Evolutionary conservation across 192 early-diverging fungal species (phyloP).

Genomic region (Linnemannia schmuckeri): DNA sequence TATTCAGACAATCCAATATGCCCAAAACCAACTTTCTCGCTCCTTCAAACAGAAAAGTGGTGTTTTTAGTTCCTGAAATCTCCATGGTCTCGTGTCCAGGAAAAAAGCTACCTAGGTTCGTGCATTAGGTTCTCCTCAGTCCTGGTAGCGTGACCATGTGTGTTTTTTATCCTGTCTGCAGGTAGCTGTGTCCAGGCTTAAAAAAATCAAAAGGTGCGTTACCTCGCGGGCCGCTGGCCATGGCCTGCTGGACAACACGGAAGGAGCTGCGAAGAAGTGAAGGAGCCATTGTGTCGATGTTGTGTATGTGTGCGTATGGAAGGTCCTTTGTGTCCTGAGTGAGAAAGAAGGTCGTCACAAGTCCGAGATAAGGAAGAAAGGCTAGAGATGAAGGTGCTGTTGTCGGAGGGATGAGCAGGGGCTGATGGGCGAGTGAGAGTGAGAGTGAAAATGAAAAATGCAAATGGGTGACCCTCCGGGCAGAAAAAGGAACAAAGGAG

Average conservation of each 20-base stretch:
- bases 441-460: background rate
- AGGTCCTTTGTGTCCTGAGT: background rate
- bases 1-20: background rate
- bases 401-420: background rate
- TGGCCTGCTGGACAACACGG: conserved; percentile 32
- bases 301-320: conserved; percentile 8
- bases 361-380: background rate
- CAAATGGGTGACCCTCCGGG: too few relatives aligned
- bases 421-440: background rate
- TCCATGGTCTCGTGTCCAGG: background rate
- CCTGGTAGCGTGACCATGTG: conserved; percentile 7
- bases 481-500: too few relatives aligned
- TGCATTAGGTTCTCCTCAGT: background rate
- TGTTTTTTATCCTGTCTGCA: background rate
- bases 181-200: background rate
- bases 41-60: background rate
- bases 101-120: background rate
- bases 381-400: background rate
- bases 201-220: background rate
- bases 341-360: background rate
- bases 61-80: background rate
- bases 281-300: conserved; percentile 26
- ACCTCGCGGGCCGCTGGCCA: conserved; percentile 43
- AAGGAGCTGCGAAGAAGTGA: conserved; percentile 46
- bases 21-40: background rate